Evolutionary conservation across 306 rosid species (phyloP), one percentile per base, ranked within the genome.

Genomic region (Lupinus albus): DNA sequence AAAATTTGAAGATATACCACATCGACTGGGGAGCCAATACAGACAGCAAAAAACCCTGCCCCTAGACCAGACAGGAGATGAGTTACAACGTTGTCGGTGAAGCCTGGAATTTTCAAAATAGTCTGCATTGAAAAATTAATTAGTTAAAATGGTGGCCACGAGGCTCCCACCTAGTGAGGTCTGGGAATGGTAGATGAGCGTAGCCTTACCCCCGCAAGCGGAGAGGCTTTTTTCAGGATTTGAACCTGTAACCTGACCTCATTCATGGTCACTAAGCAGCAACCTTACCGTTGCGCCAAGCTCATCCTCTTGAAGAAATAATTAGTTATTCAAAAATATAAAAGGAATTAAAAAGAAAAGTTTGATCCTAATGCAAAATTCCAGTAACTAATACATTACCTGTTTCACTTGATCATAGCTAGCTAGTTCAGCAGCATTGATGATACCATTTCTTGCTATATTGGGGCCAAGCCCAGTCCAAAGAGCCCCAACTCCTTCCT

Each of bases 401-500:
- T 93, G 68, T 77, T 93, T 93, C 84, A 93, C 98, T 89, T 93
- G 94, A 82, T 89, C 98, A 74, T 89, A 93, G 80, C 97, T 93
- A 47, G 98, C 98, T 66, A 93, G 84, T 73, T 93, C 98, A 50
- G 98, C 98, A 64, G 98, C 98, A 54, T 93, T 93, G 52, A 93
- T 93, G 78, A 93, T 89, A 48, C 88, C 96, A 71, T 93, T 93
- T 83, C 98, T 85, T 38, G 93, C 89, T 11, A 93, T n/a, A 64
- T 93, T 93, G 66, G 98, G 98, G 74, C 98, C 98, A 32, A 93
- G 7, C 39, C 98, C 98, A 50, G 97, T 93, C 98, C 98, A 93
- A 42, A 93, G 96, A n/a, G 93, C 94, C 48, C 78, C 72, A 58
- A 89, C 45, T 78, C 97, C 98, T 80, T 93, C 98, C 98, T 93